Percentiles rank a stretch among this genome's conserved stretches.
phyloP scores from a whole-genome alignment of 1,284 basidiomycete genomes.

The Marasmius oreades region DNA sequence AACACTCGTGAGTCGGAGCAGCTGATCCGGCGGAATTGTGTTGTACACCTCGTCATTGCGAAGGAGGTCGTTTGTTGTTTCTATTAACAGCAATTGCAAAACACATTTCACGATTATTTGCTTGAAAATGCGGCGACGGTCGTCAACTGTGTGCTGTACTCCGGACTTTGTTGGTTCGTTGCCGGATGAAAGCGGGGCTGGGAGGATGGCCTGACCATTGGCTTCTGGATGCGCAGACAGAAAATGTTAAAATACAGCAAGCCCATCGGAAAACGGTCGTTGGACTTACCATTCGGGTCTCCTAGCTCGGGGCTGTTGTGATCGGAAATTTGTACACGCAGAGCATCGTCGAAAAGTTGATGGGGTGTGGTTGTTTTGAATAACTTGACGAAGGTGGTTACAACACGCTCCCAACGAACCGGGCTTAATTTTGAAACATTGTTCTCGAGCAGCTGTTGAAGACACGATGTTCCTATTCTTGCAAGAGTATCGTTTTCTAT shows the following conservation, averaged over 20 bases:
- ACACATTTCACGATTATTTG: constrained; percentile 99
- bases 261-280: neutral
- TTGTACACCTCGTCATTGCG: constrained; percentile 91
- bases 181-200: constrained; percentile 72
- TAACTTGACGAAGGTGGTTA: constrained; percentile 91
- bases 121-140: constrained; percentile 91
- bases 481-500: constrained; percentile 97
- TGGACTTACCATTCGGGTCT: constrained; percentile 48
- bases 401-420: constrained; percentile 88
- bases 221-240: constrained; percentile 47
- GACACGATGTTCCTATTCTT: constrained; percentile 95
- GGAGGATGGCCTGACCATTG: constrained; percentile 70
- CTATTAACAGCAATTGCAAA: constrained; percentile 93
- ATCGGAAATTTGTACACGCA: constrained; percentile 78
- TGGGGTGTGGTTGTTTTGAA: constrained; percentile 98
- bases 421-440: constrained; percentile 89
- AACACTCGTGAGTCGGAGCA: constrained; percentile 90
- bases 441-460: constrained; percentile 94
- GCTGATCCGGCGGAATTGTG: constrained; percentile 91
- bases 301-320: constrained; percentile 47
- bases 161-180: constrained; percentile 48
- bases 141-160: constrained; percentile 51
- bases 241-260: constrained; percentile 15
- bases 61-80: constrained; percentile 95
- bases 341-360: constrained; percentile 91